phyloP scores from a whole-genome alignment of 2,329 filamentous ascomycete species.

The Aspergillus novofumigatus region DNA sequence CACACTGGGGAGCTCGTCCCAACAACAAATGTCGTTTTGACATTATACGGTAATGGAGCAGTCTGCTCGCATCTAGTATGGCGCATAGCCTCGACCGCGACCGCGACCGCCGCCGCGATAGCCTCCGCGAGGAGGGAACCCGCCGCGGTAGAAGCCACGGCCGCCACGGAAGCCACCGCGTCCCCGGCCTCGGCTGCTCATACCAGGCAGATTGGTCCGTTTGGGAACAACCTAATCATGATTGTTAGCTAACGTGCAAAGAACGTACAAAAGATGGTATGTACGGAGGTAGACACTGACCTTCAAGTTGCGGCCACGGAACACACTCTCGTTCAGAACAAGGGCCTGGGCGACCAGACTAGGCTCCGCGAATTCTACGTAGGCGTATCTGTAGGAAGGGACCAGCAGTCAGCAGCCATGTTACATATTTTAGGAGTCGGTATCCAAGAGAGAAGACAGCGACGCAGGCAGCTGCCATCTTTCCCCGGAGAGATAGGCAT shows the following conservation, averaged over 20 bases:
- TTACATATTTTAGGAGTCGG: conserved; percentile 9
- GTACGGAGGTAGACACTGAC: conserved; percentile 47
- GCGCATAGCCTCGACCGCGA: conserved; percentile 43
- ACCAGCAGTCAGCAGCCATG: conserved; percentile 13
- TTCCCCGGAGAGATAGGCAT: neutral
- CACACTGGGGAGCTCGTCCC: neutral
- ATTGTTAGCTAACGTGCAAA: conserved; percentile 13
- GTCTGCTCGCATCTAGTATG: conserved; percentile 33
- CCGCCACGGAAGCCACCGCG: conserved; percentile 51
- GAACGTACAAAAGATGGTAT: neutral
- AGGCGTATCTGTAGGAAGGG: conserved; percentile 71
- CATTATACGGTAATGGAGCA: conserved; percentile 1
- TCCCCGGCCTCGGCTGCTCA: conserved; percentile 66
- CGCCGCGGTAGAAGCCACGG: conserved; percentile 45
- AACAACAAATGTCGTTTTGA: neutral
- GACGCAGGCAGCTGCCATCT: neutral
- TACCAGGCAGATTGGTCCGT: conserved; percentile 92
- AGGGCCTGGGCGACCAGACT: conserved; percentile 88
- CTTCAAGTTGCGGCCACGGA: conserved; percentile 93
- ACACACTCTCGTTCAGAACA: conserved; percentile 92
- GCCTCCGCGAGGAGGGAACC: conserved; percentile 50
- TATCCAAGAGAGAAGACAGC: neutral
- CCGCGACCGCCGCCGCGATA: conserved; percentile 55
- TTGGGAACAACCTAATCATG: conserved; percentile 72
- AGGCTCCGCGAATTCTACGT: conserved; percentile 96